A percentile compares a stretch with the other conserved stretches of the same genome.
phyloP scores from a whole-genome alignment of 192 early-diverging fungal genomes.

The Entomortierella parvispora region DNA sequence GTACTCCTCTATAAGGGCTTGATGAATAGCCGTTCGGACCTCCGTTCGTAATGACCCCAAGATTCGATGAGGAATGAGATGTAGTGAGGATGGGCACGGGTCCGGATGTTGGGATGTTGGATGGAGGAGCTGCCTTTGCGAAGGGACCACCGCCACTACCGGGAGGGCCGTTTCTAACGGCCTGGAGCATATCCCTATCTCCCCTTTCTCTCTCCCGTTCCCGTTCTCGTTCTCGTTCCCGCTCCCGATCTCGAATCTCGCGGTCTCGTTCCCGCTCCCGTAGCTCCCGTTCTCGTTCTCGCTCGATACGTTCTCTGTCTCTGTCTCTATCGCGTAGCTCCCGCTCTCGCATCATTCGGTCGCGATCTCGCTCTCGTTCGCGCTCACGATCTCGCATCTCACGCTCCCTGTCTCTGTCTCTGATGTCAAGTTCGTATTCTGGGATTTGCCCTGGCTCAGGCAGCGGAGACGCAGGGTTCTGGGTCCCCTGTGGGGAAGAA shows the following conservation, averaged over 20 bases:
- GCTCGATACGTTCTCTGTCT: slow-evolving; percentile 28
- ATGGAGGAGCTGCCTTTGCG: slow-evolving; percentile 13
- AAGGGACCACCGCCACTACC: too few relatives aligned
- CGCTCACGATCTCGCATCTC: slow-evolving; percentile 17
- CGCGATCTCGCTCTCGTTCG: slow-evolving; percentile 4
- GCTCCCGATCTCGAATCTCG: slow-evolving; percentile 17
- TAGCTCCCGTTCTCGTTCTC: slow-evolving; percentile 5
- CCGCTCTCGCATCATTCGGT: slow-evolving; percentile 17
- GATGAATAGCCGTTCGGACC: slow-evolving; percentile 12
- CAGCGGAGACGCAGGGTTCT: slow-evolving; percentile 13
- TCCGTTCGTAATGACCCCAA: not conserved
- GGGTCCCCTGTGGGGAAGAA: not conserved
- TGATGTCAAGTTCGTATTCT: slow-evolving; percentile 41
- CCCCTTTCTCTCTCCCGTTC: not conserved
- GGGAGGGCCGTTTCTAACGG: too few relatives aligned
- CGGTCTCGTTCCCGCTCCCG: slow-evolving; percentile 26
- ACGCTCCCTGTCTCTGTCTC: slow-evolving; percentile 11
- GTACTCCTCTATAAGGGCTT: slow-evolving; percentile 18
- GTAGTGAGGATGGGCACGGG: not conserved
- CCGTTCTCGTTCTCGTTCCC: slow-evolving; percentile 23
- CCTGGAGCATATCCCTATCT: slow-evolving; percentile 2
- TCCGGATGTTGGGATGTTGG: not conserved
- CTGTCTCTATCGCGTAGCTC: slow-evolving; percentile 34
- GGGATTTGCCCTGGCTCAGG: slow-evolving; percentile 49
- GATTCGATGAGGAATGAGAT: slow-evolving; percentile 11